A percentile compares a stretch with the other conserved stretches of the same genome.
These are phyloP conservation scores for Arabidopsis arenosa DNA, from an alignment of 345 rosid genomes.

Conservation along the genomic window DNA sequence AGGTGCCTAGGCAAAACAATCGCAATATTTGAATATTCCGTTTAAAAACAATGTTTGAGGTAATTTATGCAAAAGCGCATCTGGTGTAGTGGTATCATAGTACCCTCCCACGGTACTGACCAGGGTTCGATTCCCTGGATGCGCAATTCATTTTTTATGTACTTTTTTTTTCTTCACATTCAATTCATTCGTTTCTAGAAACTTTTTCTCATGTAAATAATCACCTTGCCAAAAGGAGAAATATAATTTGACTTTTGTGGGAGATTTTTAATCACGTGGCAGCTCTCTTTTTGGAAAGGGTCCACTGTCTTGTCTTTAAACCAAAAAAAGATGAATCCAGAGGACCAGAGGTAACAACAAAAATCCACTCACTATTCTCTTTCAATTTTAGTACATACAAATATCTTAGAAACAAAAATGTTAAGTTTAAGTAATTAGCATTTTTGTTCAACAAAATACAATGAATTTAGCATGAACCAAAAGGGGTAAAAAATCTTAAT, in stretches of 20 bases:
- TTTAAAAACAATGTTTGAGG: no score
- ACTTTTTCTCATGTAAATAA: no score
- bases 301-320: background rate
- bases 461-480: background rate
- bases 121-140: conserved; percentile 98
- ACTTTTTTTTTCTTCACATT: background rate
- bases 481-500: background rate
- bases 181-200: no score
- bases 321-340: no score
- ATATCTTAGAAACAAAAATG: no score
- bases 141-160: conserved; percentile 46
- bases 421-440: no score
- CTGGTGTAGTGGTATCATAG: conserved; percentile 97
- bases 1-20: no score
- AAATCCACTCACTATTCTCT: background rate
- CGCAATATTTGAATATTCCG: no score
- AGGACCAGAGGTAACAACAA: background rate
- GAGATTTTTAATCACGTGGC: background rate
- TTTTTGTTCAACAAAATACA: no score
- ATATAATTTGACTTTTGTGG: background rate
- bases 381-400: no score
- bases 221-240: background rate
- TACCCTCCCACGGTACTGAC: conserved; percentile 99
- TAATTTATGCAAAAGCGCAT: conserved; percentile 53
- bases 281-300: background rate